These are phyloP conservation scores for Penicillium paradoxum DNA, from an alignment of 495 filamentous ascomycete genomes.

Conservation along the genomic window DNA sequence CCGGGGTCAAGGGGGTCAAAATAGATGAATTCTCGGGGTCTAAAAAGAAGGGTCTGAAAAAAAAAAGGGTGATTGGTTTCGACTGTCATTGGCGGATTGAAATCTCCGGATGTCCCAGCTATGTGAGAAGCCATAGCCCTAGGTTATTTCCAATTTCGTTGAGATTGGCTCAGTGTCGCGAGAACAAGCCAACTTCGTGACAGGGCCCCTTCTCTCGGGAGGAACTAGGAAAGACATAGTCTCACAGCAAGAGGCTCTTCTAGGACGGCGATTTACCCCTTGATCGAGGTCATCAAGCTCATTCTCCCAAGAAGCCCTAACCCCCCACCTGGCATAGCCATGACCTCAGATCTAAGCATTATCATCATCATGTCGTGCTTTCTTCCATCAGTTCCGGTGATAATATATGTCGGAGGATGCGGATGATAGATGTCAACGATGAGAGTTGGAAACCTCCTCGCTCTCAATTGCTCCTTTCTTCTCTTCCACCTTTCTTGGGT, in stretches of 20 bases:
- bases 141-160: neutral
- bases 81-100: constrained; percentile 17
- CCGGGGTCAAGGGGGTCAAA: constrained; percentile 19
- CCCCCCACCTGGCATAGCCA: constrained; percentile 12
- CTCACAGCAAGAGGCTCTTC: neutral
- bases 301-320: constrained; percentile 6
- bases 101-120: constrained; percentile 11
- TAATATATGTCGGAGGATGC: constrained; percentile 13
- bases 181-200: neutral
- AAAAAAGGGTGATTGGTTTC: neutral
- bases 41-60: neutral
- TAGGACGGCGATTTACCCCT: neutral
- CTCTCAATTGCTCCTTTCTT: neutral
- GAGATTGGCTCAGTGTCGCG: neutral
- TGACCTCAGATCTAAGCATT: constrained; percentile 23
- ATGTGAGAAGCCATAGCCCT: neutral
- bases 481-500: neutral
- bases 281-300: constrained; percentile 2
- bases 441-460: neutral
- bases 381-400: constrained; percentile 8
- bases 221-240: no score
- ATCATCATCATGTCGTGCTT: constrained; percentile 31
- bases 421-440: neutral
- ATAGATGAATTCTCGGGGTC: neutral
- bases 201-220: no score